Conservation (phyloP, 805 yeast genomes). For the Pichia ethanolica region DNA sequence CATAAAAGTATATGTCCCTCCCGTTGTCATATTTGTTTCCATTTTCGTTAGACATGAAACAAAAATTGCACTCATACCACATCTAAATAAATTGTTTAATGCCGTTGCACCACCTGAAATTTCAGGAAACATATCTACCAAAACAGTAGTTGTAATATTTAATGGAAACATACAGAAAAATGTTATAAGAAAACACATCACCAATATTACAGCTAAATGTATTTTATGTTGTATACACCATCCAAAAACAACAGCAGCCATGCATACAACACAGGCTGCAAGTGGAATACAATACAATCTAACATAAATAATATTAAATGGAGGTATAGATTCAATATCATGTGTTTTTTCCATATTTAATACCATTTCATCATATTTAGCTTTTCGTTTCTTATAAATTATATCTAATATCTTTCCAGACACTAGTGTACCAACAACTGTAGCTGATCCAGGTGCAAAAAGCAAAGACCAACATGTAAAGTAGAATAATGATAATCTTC, state of each 20-base stretch:
- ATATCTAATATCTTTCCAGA: conserved; percentile 53
- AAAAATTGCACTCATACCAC: conserved; percentile 64
- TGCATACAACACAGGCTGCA: conserved; percentile 30
- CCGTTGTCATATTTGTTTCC: conserved; percentile 50
- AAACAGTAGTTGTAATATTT: conserved; percentile 52
- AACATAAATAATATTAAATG: conserved; percentile 48
- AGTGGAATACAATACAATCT: conserved; percentile 45
- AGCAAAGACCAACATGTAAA: conserved; percentile 60
- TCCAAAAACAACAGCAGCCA: conserved; percentile 47
- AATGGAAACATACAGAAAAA: conserved; percentile 51
- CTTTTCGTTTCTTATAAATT: conserved; percentile 34
- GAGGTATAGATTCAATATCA: conserved; percentile 18
- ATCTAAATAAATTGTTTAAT: conserved; percentile 62
- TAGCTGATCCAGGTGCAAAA: conserved; percentile 68
- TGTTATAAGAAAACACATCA: conserved; percentile 52
- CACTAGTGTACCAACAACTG: conserved; percentile 50
- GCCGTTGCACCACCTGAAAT: conserved; percentile 70
- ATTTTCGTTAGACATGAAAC: conserved; percentile 60
- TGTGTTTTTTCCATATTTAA: neutral
- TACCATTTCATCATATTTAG: conserved; percentile 24
- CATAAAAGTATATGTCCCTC: conserved; percentile 75
- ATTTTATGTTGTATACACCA: conserved; percentile 57
- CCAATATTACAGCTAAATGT: conserved; percentile 47
- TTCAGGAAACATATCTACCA: conserved; percentile 71
- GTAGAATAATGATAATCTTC: conserved; percentile 43